Conservation (phyloP, 176 grass and related monocot genomes). For the Oryza australiensis region DNA sequence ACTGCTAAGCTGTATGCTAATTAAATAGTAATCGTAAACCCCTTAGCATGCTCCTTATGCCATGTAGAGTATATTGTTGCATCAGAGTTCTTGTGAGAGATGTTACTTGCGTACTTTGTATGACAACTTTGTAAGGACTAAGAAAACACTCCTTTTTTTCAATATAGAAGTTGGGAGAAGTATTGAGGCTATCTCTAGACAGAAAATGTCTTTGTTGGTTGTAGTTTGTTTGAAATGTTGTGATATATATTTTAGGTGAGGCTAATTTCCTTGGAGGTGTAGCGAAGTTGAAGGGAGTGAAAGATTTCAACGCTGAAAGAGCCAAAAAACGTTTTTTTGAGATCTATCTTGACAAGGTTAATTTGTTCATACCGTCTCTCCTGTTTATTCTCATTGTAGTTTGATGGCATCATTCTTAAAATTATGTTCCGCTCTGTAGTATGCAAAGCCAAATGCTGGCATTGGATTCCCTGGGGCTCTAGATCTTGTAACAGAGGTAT, state of each 20-base stretch:
- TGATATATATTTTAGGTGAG: constrained; percentile 61
- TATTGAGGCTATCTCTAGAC: constrained; percentile 5
- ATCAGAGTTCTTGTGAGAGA: constrained; percentile 14
- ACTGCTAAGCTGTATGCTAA: constrained; percentile 2
- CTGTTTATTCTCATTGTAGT: constrained; percentile 17
- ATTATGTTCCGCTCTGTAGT: constrained; percentile 52
- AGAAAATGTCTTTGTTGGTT: constrained; percentile 8
- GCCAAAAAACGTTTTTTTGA: constrained; percentile 86
- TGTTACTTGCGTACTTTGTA: neutral
- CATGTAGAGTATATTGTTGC: neutral
- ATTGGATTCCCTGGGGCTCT: constrained; percentile 94
- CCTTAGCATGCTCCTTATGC: neutral
- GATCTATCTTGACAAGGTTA: constrained; percentile 91
- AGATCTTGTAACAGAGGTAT: constrained; percentile 87
- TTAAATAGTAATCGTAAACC: neutral
- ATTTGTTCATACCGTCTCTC: neutral
- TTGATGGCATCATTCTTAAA: constrained; percentile 27
- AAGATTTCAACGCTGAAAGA: constrained; percentile 66
- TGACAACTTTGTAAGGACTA: neutral
- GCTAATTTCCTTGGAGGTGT: constrained; percentile 98
- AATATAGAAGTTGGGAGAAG: neutral
- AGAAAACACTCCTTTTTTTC: neutral
- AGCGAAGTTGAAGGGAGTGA: constrained; percentile 78
- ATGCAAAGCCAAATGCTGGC: constrained; percentile 85
- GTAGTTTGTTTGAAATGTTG: constrained; percentile 16